These are phyloP conservation scores for Pneumocystis wakefieldiae DNA, from an alignment of 1,139 yeast species.

Conservation along the genomic window DNA sequence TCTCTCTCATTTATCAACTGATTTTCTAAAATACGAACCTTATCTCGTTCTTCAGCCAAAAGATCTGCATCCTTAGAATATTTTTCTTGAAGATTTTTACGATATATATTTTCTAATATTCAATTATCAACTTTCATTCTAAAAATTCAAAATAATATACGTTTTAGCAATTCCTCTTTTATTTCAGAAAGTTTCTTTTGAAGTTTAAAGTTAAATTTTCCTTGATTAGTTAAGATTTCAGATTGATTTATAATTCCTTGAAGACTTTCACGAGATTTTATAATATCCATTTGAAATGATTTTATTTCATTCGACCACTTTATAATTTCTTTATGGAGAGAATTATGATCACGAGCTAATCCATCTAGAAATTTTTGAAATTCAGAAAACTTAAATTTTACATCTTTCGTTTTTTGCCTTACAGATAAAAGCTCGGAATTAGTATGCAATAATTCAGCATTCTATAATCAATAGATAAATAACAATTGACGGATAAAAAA, in stretches of 20 bases:
- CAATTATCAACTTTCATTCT: background rate
- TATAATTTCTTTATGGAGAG: slow-evolving; percentile 1
- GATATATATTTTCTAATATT: background rate
- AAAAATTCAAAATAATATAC: background rate
- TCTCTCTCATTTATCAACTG: background rate
- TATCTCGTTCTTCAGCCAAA: background rate
- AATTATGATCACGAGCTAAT: background rate
- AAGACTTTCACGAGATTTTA: background rate
- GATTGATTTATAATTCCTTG: background rate
- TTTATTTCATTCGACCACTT: background rate
- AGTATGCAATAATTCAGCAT: background rate
- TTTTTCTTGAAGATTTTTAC: background rate
- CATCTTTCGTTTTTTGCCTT: background rate
- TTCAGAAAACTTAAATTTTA: background rate
- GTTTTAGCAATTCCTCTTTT: background rate
- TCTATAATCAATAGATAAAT: background rate
- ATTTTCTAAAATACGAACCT: background rate
- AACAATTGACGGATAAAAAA: background rate
- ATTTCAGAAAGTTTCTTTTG: background rate
- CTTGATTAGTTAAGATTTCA: background rate
- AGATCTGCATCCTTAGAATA: background rate
- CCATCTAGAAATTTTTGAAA: background rate
- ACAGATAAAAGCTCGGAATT: background rate
- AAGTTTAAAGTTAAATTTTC: background rate
- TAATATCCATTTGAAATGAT: background rate